These are phyloP conservation scores for Spencermartinsiella ligniputridi DNA, from an alignment of 1,139 yeast genomes.

Conservation along the genomic window DNA sequence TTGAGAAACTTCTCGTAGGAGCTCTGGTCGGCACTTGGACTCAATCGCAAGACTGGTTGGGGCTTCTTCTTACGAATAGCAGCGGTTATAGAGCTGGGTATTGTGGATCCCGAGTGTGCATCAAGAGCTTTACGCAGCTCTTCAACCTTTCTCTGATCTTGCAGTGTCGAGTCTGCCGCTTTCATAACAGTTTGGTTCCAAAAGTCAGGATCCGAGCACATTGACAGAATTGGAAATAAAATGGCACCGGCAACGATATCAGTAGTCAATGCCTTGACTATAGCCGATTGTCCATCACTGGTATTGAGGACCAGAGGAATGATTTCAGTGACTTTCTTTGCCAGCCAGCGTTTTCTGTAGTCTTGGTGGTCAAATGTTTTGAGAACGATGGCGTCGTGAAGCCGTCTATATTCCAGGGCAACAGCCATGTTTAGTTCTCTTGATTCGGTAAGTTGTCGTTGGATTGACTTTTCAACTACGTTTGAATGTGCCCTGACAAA, in stretches of 20 bases:
- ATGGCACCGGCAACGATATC: slow-evolving; percentile 63
- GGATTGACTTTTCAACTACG: slow-evolving; percentile 27
- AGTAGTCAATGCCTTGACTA: slow-evolving; percentile 48
- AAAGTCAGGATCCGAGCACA: slow-evolving; percentile 70
- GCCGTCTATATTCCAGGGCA: slow-evolving; percentile 51
- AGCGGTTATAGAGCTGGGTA: background rate
- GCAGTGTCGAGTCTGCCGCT: slow-evolving; percentile 59
- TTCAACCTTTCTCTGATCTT: slow-evolving; percentile 72
- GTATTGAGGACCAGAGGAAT: slow-evolving; percentile 49
- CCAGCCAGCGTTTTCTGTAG: slow-evolving; percentile 53
- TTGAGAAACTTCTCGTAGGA: slow-evolving; percentile 44
- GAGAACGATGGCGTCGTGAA: slow-evolving; percentile 60
- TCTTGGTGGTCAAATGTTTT: slow-evolving; percentile 38
- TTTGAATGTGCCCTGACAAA: slow-evolving; percentile 49
- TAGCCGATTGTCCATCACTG: slow-evolving; percentile 47
- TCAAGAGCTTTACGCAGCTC: slow-evolving; percentile 67
- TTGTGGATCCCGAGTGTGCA: slow-evolving; percentile 44
- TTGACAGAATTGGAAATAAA: slow-evolving; percentile 48
- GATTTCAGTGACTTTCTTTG: slow-evolving; percentile 41
- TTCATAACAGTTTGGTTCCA: slow-evolving; percentile 65
- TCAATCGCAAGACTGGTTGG: slow-evolving; percentile 19
- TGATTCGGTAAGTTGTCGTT: slow-evolving; percentile 37
- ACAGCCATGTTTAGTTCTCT: slow-evolving; percentile 51
- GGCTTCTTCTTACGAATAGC: background rate
- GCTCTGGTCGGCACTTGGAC: slow-evolving; percentile 32